Evolutionary conservation across 2,329 filamentous ascomycete species (phyloP).

Genomic region (Sclerotiophoma versabilis): DNA sequence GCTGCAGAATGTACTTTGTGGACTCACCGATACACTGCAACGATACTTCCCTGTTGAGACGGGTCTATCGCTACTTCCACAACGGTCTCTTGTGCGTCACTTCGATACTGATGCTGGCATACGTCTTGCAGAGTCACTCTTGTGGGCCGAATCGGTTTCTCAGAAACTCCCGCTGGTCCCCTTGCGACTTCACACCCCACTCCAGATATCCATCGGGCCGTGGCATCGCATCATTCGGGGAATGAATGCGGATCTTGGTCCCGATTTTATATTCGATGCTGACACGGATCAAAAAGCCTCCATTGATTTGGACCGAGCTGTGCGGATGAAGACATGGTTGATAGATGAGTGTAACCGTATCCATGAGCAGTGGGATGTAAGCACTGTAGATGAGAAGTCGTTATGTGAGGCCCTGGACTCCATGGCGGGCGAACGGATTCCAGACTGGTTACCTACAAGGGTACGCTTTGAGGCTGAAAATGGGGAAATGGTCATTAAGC

Average conservation of each 20-base stretch:
- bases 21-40: slow-evolving; percentile 33
- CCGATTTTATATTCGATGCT: neutral
- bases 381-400: slow-evolving; percentile 26
- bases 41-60: slow-evolving; percentile 30
- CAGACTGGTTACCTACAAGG: slow-evolving; percentile 38
- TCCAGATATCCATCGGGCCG: slow-evolving; percentile 35
- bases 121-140: slow-evolving; percentile 29
- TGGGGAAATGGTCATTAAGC: slow-evolving; percentile 39
- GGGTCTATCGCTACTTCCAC: slow-evolving; percentile 27
- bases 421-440: slow-evolving; percentile 37
- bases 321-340: slow-evolving; percentile 34
- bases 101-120: slow-evolving; percentile 31
- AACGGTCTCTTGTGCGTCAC: slow-evolving; percentile 16
- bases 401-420: slow-evolving; percentile 32
- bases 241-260: neutral
- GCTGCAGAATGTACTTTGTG: slow-evolving; percentile 33
- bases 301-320: slow-evolving; percentile 17
- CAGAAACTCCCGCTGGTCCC: slow-evolving; percentile 34
- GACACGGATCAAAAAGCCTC: neutral
- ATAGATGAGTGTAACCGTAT: slow-evolving; percentile 32
- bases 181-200: slow-evolving; percentile 37
- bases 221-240: slow-evolving; percentile 33
- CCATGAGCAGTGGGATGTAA: slow-evolving; percentile 34
- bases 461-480: slow-evolving; percentile 38
- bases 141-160: slow-evolving; percentile 30